These are phyloP conservation scores for Zygosaccharomyces kombuchaensis DNA, from an alignment of 805 yeast genomes.

Conservation along the genomic window DNA sequence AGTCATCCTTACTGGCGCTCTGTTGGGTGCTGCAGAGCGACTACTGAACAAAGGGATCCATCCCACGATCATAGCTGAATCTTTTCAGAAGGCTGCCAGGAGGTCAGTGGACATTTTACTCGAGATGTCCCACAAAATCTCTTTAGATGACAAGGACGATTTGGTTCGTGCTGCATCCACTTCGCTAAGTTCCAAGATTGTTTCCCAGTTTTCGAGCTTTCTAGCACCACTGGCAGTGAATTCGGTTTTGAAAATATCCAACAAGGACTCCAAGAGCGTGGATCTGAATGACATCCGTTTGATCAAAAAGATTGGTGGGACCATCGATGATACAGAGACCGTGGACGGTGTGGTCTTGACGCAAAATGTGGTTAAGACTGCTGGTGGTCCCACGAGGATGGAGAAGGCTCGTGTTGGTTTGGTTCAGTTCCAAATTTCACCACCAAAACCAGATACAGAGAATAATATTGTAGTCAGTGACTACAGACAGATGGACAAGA, in stretches of 20 bases:
- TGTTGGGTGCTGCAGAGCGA: constrained; percentile 92
- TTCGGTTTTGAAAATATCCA: constrained; percentile 74
- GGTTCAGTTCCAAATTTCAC: constrained; percentile 90
- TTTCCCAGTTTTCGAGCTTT: constrained; percentile 80
- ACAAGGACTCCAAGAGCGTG: constrained; percentile 57
- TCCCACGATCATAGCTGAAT: constrained; percentile 91
- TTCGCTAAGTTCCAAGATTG: constrained; percentile 90
- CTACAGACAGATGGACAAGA: constrained; percentile 98
- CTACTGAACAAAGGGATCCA: constrained; percentile 87
- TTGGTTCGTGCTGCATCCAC: constrained; percentile 91
- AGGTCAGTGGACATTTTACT: constrained; percentile 76
- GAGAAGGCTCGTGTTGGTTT: constrained; percentile 91
- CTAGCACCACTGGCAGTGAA: constrained; percentile 94
- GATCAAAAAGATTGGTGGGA: constrained; percentile 93
- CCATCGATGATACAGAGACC: constrained; percentile 92
- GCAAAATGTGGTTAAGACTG: constrained; percentile 81
- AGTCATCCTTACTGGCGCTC: constrained; percentile 90
- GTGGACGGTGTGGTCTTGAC: constrained; percentile 92
- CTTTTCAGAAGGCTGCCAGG: constrained; percentile 83
- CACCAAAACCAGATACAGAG: constrained; percentile 97
- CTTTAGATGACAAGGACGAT: constrained; percentile 75
- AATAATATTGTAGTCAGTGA: constrained; percentile 96
- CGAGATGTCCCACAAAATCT: constrained; percentile 79
- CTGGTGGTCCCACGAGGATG: constrained; percentile 92
- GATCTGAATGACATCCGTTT: constrained; percentile 86